Base-by-base conservation (phyloP, 331 rosid genomes). In the Malus hybrid region DNA sequence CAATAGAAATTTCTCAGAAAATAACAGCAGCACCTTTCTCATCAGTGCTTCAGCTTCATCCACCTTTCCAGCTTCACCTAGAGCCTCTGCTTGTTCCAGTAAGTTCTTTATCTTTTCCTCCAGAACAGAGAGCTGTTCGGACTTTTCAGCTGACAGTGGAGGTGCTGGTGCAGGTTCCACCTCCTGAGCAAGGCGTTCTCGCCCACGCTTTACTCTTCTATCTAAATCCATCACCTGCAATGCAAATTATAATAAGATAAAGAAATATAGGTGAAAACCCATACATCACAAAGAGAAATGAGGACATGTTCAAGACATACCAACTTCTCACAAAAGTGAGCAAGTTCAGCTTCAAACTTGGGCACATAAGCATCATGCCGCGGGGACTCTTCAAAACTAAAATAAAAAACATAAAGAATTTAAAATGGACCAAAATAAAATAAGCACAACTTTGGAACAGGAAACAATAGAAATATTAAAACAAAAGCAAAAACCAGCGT, bases 11-110 rank as follows among this genome's bases (percentile, higher is more conserved):
- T 2, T 2, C 44, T 36, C 44, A 0, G 44, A 36, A 36, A 36
- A 36, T 36, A 36, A 66, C 29, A 81, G 74, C 63, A 53, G 81
- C 64, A 94, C 97, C 99, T 90, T 95, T 83, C 99, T 90, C 99
- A 95, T 95, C 19, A 92, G 88, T 57, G 99, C 98, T 86, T 92
- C 99, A 80, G 99, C 99, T 88, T 95, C 99, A 80, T 95, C 99
- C 79, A 95, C 98, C 84, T 95, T 95, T 78, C 99, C 99, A 75
- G 99, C 95, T 85, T 93, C 99, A 79, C 99, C 99, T 65, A 95
- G 96, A 50, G 96, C 80, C 83, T 95, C 99, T 79, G 87, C 99
- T 79, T 92, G 99, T 69, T 95, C 99, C 75, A 95, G 88, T 73
- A 95, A 91, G 83, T 92, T 95, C 89, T 95, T 95, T 77, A 95